Base-by-base conservation (phyloP, 768 basidiomycete species). In the Hypholoma fasciculare region DNA sequence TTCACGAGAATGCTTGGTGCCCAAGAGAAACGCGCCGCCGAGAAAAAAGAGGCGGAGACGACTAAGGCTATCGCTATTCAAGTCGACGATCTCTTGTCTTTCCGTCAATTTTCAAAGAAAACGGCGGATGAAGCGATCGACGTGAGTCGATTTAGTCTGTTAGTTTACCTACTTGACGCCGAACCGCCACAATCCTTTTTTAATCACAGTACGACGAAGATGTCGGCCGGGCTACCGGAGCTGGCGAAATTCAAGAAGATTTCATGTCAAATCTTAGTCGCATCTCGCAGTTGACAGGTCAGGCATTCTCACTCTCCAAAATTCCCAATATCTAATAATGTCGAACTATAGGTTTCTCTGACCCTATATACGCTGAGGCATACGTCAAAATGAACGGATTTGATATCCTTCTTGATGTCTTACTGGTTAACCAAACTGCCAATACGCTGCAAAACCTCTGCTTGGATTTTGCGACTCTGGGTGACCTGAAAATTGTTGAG, bases 351-450 rank as follows among this genome's bases (percentile, higher is more conserved):
- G 95, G 96, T 34, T 98, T 98, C 82, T 97, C 96, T 26, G 97
- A 98, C 70, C 94, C 96, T 11, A 94, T 99, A 61, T 98, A 98
- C 65, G 96, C 96, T 7, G 97, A 99, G 71, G 96, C 96, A 2
- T 94, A 93, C 67, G 96, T 98, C 63, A 96, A 95, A 72, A 93
- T 98, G 74, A 93, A 98, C 63, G 94, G 95, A 39, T 98, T 98
- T 71, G 96, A 99, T 71, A 97, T 99, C 67, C 74, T 94, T 42
- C 84, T 99, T 3, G 94, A 99, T 65, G 95, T 99, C 19, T 82
- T 99, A 7, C 84, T 98, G 20, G 97, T 98, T 71, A 98, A 99
- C 71, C 96, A 98, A 71, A 97, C 95, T 0, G 71, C 85, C 43
- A 90, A 96, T 68, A 99, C 96, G 0, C 78, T 98, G 37, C 97